Evolutionary conservation across 345 rosid genomes (phyloP), one percentile per base, ranked within the genome.

Genomic region (Moricandia moricandioides): DNA sequence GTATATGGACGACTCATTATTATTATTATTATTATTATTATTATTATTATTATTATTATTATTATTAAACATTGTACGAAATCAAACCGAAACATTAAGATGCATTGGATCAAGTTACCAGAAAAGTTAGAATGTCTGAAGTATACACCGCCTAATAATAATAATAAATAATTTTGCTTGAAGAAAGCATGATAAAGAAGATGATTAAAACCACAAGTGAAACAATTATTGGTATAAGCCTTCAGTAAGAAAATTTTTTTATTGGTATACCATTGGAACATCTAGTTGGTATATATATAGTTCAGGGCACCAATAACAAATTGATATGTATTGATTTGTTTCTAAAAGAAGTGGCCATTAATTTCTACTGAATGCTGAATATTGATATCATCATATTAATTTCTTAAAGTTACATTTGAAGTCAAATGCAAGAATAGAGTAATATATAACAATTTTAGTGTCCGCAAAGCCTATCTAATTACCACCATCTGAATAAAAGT

Each of bases 101-200:
- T 16, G 55, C 21, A 52, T 17, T 52, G 57, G 13, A 54, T 8
- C 30, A 9, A 1, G 26, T 18, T 54, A 21, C 30, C 57, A 6
- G 30, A 26, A 54, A 55, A 13, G 60, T 21, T 55, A 8, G 10
- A 55, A 55, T 21, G 31, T 24, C 6, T 5, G 30, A 62, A 18
- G 18, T 35, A 62, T 9, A 16, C 26, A 43, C 4, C 2, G 40
- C n/a, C 8, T 61, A 45, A 30, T 8, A 10, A 47, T n/a, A n/a
- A n/a, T 26, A 56, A 18, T 34, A 34, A 47, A 33, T n/a, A 45
- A 45, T 4, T 4, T 31, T 71, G 64, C 70, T 63, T 0, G 70
- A 73, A 73, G 31, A 52, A 35, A 54, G 18, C 63, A 72, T 37
- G 76, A 54, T 26, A 63, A 11, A 51, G n/a, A 73, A 73, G 39